phyloP scores from a whole-genome alignment of 768 basidiomycete species.

The Trametes sanguinea region DNA sequence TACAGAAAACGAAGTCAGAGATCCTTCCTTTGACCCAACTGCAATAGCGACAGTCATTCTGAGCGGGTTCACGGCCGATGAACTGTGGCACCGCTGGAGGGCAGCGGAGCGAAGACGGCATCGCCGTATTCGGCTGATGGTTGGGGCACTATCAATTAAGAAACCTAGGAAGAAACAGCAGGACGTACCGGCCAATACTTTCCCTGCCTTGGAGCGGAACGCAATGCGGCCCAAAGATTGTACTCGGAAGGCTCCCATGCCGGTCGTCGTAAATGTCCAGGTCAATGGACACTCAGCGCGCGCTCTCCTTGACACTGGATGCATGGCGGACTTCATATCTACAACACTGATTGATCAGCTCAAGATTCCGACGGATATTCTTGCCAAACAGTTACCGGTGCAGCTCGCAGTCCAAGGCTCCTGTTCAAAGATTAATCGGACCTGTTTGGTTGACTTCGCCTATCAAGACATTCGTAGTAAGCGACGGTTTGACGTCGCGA shows the following conservation, averaged over 20 bases:
- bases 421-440: conserved; percentile 24
- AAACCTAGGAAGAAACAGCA: no score
- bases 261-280: conserved; percentile 2
- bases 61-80: no score
- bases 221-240: conserved; percentile 3
- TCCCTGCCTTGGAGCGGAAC: not conserved
- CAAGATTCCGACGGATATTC: not conserved
- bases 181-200: no score
- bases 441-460: conserved; percentile 6
- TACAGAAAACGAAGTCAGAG: no score
- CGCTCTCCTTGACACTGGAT: conserved; percentile 31
- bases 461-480: conserved; percentile 6
- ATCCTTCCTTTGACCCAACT: no score
- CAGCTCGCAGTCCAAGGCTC: conserved; percentile 38
- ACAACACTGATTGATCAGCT: conserved; percentile 33
- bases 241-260: conserved; percentile 16
- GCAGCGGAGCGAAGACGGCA: no score
- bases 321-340: conserved; percentile 35
- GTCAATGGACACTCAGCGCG: conserved; percentile 27
- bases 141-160: no score
- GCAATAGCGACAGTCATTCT: no score
- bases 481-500: conserved; percentile 10
- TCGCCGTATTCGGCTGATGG: no score
- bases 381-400: conserved; percentile 31
- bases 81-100: no score